Percentiles rank a stretch among this genome's conserved stretches.
These are phyloP conservation scores for Naganishia onofrii DNA, from an alignment of 768 basidiomycete species.

Conservation along the genomic window DNA sequence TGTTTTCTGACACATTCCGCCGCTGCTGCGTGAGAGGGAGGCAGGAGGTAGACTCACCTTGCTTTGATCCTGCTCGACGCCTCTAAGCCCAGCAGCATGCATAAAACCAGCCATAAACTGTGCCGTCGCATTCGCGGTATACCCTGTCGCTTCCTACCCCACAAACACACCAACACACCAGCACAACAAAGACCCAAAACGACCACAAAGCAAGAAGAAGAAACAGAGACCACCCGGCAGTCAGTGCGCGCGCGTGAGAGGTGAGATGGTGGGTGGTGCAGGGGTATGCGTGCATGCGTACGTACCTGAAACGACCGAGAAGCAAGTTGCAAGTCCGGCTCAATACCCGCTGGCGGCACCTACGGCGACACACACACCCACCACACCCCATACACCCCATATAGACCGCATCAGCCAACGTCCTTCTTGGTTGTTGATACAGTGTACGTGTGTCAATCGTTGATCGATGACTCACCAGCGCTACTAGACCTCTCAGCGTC, in stretches of 20 bases:
- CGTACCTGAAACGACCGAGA: conserved; percentile 45
- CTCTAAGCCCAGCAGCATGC: conserved; percentile 71
- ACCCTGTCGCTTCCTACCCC: conserved; percentile 2
- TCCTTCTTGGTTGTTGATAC: too few species aligned
- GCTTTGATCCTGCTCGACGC: conserved; percentile 53
- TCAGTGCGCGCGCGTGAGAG: neutral
- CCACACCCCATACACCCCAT: neutral
- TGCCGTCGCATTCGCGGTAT: conserved; percentile 65
- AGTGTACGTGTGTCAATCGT: too few species aligned
- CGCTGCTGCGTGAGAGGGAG: too few species aligned
- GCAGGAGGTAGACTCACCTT: conserved; percentile 51
- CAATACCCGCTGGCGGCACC: conserved; percentile 46
- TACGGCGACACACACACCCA: conserved; percentile 14
- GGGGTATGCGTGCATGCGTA: conserved; percentile 57
- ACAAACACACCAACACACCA: too few species aligned
- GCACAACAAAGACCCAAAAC: too few species aligned
- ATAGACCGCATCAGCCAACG: too few species aligned
- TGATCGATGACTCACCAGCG: conserved; percentile 26
- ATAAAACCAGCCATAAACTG: conserved; percentile 86
- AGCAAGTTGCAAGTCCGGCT: conserved; percentile 41
- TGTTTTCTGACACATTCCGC: too few species aligned
- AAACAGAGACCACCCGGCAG: too few species aligned
- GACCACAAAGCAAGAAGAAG: too few species aligned
- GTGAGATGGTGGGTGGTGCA: too few species aligned
- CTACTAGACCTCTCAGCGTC: conserved; percentile 29